phyloP scores from a whole-genome alignment of 352 stramenopile species.

The Pythium coloratum region DNA sequence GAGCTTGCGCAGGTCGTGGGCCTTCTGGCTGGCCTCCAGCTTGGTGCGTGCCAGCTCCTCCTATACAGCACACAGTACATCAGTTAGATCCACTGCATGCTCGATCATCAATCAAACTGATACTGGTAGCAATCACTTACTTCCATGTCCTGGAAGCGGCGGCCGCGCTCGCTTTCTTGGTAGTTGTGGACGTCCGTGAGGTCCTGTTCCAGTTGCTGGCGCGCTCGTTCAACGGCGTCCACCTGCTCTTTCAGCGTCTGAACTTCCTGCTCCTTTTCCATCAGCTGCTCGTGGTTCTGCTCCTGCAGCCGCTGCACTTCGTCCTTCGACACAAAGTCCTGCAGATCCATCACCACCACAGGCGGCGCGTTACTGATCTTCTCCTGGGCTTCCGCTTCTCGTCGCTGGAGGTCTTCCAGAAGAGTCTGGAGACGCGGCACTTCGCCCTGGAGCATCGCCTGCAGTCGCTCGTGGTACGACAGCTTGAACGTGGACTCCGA shows the following conservation, averaged over 20 bases:
- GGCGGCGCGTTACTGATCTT: slow-evolving; percentile 20
- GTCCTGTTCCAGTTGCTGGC: slow-evolving; percentile 57
- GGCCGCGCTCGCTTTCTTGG: slow-evolving; percentile 60
- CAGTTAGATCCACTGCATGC: background rate
- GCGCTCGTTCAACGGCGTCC: slow-evolving; percentile 45
- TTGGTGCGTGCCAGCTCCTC: slow-evolving; percentile 25
- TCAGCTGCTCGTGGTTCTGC: slow-evolving; percentile 39
- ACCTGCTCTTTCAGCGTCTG: slow-evolving; percentile 35
- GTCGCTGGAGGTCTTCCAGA: slow-evolving; percentile 28
- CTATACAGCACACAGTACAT: background rate
- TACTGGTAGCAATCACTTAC: slow-evolving; percentile 1
- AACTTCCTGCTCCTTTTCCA: slow-evolving; percentile 33
- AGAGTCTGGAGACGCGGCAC: slow-evolving; percentile 32
- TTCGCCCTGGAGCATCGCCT: slow-evolving; percentile 27
- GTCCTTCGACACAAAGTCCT: slow-evolving; percentile 66
- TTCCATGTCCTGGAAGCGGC: slow-evolving; percentile 62
- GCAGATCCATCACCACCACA: slow-evolving; percentile 57
- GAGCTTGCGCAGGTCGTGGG: slow-evolving; percentile 24
- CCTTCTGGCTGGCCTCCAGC: slow-evolving; percentile 25
- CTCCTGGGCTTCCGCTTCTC: slow-evolving; percentile 27
- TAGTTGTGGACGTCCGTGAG: slow-evolving; percentile 71
- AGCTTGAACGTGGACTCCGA: slow-evolving; percentile 22
- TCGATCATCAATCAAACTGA: background rate
- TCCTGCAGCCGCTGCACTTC: slow-evolving; percentile 54
- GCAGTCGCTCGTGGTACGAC: slow-evolving; percentile 55